A percentile compares a stretch with the other conserved stretches of the same genome.
phyloP scores from a whole-genome alignment of 768 basidiomycete species.

The Leccinum barrowsii region DNA sequence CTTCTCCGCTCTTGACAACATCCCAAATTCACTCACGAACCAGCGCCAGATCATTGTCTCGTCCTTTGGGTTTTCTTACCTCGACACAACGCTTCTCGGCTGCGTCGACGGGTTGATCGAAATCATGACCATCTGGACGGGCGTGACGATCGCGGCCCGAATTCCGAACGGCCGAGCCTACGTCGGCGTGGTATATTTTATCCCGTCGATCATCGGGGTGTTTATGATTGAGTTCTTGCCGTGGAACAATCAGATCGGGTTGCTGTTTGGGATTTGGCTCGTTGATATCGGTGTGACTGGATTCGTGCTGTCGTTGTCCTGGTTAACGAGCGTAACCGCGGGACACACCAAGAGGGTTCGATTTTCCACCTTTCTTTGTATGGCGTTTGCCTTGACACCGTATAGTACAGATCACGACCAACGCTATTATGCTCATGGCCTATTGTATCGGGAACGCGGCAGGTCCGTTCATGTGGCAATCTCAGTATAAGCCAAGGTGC shows the following conservation, averaged over 20 bases:
- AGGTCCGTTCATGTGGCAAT: slow-evolving; percentile 79
- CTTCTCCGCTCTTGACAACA: slow-evolving; percentile 56
- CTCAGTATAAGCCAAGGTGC: slow-evolving; percentile 33
- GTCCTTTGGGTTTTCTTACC: slow-evolving; percentile 55
- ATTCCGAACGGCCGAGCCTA: slow-evolving; percentile 59
- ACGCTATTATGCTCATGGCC: slow-evolving; percentile 71
- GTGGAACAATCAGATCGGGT: slow-evolving; percentile 61
- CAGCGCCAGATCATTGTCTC: slow-evolving; percentile 62
- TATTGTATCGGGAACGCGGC: slow-evolving; percentile 67
- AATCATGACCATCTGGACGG: slow-evolving; percentile 68
- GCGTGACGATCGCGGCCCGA: slow-evolving; percentile 53
- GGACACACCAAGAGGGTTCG: slow-evolving; percentile 75
- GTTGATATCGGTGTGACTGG: slow-evolving; percentile 48
- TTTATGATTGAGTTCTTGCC: slow-evolving; percentile 63
- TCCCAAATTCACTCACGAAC: slow-evolving; percentile 67
- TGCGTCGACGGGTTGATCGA: slow-evolving; percentile 65
- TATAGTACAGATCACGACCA: slow-evolving; percentile 32
- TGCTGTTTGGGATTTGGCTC: slow-evolving; percentile 45
- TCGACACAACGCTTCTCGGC: slow-evolving; percentile 67
- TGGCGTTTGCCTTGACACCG: background rate
- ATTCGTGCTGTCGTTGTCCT: slow-evolving; percentile 59
- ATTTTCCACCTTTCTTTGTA: slow-evolving; percentile 1
- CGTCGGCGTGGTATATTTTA: slow-evolving; percentile 52
- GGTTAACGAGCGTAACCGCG: slow-evolving; percentile 63
- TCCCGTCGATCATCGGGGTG: slow-evolving; percentile 64